Evolutionary conservation across 2,329 filamentous ascomycete genomes (phyloP), one percentile per base, ranked within the genome.

Genomic region (Whalleya microplaca): DNA sequence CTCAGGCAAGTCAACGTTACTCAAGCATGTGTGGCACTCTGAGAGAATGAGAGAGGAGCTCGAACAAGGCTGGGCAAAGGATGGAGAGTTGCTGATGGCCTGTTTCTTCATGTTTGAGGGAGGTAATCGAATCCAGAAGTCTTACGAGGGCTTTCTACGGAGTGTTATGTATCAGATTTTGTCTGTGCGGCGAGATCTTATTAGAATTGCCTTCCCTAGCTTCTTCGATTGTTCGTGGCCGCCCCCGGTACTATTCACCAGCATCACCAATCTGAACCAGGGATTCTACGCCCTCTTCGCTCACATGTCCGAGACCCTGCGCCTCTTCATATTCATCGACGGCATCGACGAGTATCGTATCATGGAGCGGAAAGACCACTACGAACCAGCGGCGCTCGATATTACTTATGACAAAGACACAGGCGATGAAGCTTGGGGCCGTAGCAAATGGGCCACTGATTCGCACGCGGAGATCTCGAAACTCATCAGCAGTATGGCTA

Each of bases 1-100:
- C 18, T 75, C 75, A 12, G 78, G 78, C 6, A 80, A 80, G 53
- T 79, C 77, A 0, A 80, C 76, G 0, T 55, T 80, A n/a, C 77
- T 80, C 74, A 79, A 77, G 53, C 73, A 73, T 48, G 65, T 78
- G 2, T 69, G 55, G 46, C 62, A 71, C 23, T 63, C 72, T 21
- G n/a, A 59, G 1, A 56, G 56, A 1, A 71, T 73, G 2, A 55
- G 44, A 7, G 29, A 66, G 2, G 55, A 59, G 20, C 64, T 80
- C 0, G 37, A 66, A 2, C 37, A 55, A 0, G 64, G 66, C 5
- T 81, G 77, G 78, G 70, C 75, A 0, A 61, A 42, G 0, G 51
- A 55, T 0, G 59, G 61, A 2, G 63, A 65, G 2, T 53, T 75
- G 3, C 53, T 74, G 0, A 66, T 72, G 41, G 71, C 70, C 1